Base-by-base conservation (phyloP, 305 asterid species). In the Lippia alba region DNA sequence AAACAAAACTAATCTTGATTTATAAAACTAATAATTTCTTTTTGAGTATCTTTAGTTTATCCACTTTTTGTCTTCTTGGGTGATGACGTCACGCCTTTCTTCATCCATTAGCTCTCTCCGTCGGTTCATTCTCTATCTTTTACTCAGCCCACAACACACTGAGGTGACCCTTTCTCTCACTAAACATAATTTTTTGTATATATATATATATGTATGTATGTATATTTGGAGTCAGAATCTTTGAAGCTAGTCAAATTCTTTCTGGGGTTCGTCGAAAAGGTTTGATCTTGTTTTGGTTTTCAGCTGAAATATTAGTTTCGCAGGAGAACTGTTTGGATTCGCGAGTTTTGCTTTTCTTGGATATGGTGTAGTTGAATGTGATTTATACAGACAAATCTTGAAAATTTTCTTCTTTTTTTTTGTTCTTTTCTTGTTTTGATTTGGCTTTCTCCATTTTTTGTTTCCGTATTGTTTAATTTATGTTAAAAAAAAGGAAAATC, bases 21-120 rank as follows among this genome's bases (percentile, higher is more conserved):
- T 24, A n/a, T 40, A 44, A 56, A 15, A 41, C 11, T 44, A 11
- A 11, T 14, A n/a, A n/a, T 50, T 56, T 16, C 20, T 15, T 24
- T 32, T 51, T 36, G 44, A 66, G 56, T 12, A 12, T 20, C 19
- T 39, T 12, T 59, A 58, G 69, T 66, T 71, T 55, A 72, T 67
- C 65, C 15, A 61, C 14, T 56, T 46, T 46, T 20, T 7, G 30
- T 12, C 1, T 16, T 54, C 30, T 36, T 55, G 34, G 34, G 16
- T n/a, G 67, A 66, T 79, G 80, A 79, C 9, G 80, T 67, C 80
- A 79, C 32, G 48, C 75, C 69, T 50, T 40, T 73, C 53, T 3
- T 66, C 53, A 60, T 50, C 67, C 33, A 71, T 67, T 61, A n/a
- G 62, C 69, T 53, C 18, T 8, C 53, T 33, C 61, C 46, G 64